Base-by-base conservation (phyloP, 2,329 filamentous ascomycete species). In the Thelonectria rubi region DNA sequence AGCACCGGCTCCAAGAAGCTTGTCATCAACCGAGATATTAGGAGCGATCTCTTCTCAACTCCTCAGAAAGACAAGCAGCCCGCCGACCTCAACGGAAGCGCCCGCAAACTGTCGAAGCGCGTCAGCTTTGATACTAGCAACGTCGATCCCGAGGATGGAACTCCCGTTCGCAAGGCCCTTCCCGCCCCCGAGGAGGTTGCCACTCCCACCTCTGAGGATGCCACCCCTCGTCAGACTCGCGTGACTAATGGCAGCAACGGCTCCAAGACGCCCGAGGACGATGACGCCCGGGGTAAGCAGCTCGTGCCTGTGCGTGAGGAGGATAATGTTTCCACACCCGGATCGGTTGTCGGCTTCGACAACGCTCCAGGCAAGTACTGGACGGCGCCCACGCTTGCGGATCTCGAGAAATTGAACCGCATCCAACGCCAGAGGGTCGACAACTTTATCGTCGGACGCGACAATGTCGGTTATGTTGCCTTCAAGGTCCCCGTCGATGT, bases 401-500 rank as follows among this genome's bases (percentile, higher is more conserved):
- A 95, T 66, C 85, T 99, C 55, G 85, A 87, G 73, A 86, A 86
- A 64, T 91, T 98, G 91, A 91, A 90, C 73, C 88, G 91, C 42
- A 85, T 91, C 60, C 88, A 97, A 78, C 88, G 92, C 53, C 87
- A 91, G 75, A 88, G 86, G 65, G 86, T 98, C 21, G 80, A 83
- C 8, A 84, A 88, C 69, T 93, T 98, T 72, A 89, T 86, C 4
- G 91, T 98, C 48, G 95, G 95, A 21, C 92, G 95, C 58, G 81
- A 91, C 24, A 89, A 91, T 60, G 89, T 93, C 67, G 96, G 95
- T 49, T 86, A 88, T 58, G 91, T 99, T 65, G 86, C 86, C 21
- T 99, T 99, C 79, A 87, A 91, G 74, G 83, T 88, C 6, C 87
- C 90, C 1, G 93, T 97, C 34, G 94, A 99, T 76, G 83, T 99